Percentiles rank a stretch among this genome's conserved stretches.
Evolutionary conservation across 2,329 filamentous ascomycete genomes (phyloP).

Genomic region (Phaeosphaeriaceae sp.): DNA sequence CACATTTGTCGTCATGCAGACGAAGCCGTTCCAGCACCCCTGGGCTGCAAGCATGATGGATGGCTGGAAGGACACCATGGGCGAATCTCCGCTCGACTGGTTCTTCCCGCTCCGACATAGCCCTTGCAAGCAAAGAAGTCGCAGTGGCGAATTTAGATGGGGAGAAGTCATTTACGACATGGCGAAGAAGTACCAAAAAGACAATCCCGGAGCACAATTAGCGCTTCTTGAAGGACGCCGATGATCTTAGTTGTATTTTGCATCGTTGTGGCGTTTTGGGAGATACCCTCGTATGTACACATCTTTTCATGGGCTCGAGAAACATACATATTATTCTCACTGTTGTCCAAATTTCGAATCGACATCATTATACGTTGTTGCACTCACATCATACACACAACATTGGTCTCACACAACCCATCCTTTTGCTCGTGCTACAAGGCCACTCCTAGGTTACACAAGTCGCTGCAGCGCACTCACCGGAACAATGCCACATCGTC

Average conservation of each 20-base stretch:
- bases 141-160: conserved; percentile 72
- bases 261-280: conserved; percentile 25
- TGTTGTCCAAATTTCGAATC: not conserved
- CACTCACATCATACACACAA: not conserved
- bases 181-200: conserved; percentile 34
- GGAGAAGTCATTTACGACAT: conserved; percentile 64
- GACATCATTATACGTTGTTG: not conserved
- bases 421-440: not conserved
- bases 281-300: conserved; percentile 29
- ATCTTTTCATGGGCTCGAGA: not conserved
- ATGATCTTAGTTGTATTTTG: conserved; percentile 8
- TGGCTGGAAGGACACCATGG: conserved; percentile 86
- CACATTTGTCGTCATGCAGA: conserved; percentile 81
- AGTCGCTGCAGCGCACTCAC: not conserved
- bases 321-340: not conserved
- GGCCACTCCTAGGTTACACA: not conserved
- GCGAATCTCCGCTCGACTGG: conserved; percentile 76
- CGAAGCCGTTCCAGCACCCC: conserved; percentile 78
- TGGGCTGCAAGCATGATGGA: conserved; percentile 76
- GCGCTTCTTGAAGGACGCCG: conserved; percentile 22
- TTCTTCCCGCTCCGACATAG: conserved; percentile 77
- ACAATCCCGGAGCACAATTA: conserved; percentile 27
- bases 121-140: conserved; percentile 75
- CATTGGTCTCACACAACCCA: not conserved
- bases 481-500: not conserved